phyloP scores from a whole-genome alignment of 1,284 basidiomycete genomes.

The Chiua sp. region DNA sequence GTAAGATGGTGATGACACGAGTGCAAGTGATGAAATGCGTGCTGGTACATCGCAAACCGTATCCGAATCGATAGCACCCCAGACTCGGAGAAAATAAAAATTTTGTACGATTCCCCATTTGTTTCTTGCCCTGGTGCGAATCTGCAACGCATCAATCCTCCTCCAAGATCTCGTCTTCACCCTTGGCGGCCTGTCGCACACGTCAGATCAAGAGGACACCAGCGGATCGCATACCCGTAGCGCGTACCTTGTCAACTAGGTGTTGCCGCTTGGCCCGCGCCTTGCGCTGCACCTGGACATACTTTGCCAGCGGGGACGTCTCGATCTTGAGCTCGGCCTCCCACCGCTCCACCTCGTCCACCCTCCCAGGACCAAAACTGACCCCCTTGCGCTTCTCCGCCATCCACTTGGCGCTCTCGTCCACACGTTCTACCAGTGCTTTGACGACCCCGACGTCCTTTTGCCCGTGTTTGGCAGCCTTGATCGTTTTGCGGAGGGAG shows the following conservation, averaged over 20 bases:
- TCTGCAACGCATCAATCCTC: constrained; percentile 5
- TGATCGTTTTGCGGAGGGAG: constrained; percentile 71
- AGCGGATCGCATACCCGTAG: neutral
- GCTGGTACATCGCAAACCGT: neutral
- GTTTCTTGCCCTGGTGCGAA: neutral
- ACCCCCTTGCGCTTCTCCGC: constrained; percentile 72
- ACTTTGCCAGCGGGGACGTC: constrained; percentile 82
- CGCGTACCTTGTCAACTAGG: constrained; percentile 75
- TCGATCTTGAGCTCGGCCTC: constrained; percentile 63
- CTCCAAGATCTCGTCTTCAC: constrained; percentile 68
- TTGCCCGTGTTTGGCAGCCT: constrained; percentile 52
- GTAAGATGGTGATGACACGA: neutral
- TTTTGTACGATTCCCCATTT: constrained; percentile 2
- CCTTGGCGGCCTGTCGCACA: constrained; percentile 62
- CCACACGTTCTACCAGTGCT: constrained; percentile 81
- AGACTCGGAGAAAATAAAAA: neutral
- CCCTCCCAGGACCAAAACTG: constrained; percentile 73
- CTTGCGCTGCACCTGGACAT: constrained; percentile 82
- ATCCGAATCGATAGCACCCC: neutral
- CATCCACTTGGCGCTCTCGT: constrained; percentile 83
- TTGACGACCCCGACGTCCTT: constrained; percentile 73
- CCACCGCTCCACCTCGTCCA: constrained; percentile 77
- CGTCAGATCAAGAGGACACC: constrained; percentile 6
- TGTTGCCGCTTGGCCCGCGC: constrained; percentile 76
- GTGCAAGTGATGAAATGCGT: neutral